Base-by-base conservation (phyloP, 768 basidiomycete genomes). In the Russula sp. region DNA sequence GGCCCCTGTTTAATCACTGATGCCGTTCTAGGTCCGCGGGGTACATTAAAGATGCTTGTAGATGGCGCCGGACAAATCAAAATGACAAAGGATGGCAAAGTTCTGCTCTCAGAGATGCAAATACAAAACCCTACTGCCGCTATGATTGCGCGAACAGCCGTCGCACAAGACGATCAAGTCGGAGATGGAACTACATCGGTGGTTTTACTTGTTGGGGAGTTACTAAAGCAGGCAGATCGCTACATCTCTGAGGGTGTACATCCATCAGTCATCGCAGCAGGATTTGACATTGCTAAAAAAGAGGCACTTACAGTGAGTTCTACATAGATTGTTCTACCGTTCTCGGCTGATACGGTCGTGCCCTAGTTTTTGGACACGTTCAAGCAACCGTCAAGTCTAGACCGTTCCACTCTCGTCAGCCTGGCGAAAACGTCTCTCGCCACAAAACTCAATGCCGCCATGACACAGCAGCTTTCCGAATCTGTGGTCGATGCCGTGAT, bases 41-140 rank as follows among this genome's bases (percentile, higher is more conserved):
- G 97, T 64, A 98, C 97, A 0, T 83, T 98, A 70, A 99, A 99
- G 81, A 98, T 99, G 96, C 87, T 99, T 58, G 97, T 99, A 49
- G 97, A 98, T 76, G 97, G 97, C 62, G 82, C 95, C 16, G 97
- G 97, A 11, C 92, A 94, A 78, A 95, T 99, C 76, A 99, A 98
- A 83, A 95, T 99, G 92, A 98, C 97, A 68, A 99, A 98, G 81
- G 97, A 98, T 73, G 97, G 97, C 67, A 99, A 99, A 79, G 96
- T 98, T 48, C 78, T 99, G 61, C 81, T 99, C 63, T 96, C 94
- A 48, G 97, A 99, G 79, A 99, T 99, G 97, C 97, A 98, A 79
- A 99, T 99, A 71, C 90, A 92, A 78, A 98, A 99, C 75, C 97
- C 97, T 34, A 98, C 97, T 3, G 97, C 97, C 20, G 95, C 97